Conservation (phyloP, 768 basidiomycete genomes). For the Mycena belliarum region DNA sequence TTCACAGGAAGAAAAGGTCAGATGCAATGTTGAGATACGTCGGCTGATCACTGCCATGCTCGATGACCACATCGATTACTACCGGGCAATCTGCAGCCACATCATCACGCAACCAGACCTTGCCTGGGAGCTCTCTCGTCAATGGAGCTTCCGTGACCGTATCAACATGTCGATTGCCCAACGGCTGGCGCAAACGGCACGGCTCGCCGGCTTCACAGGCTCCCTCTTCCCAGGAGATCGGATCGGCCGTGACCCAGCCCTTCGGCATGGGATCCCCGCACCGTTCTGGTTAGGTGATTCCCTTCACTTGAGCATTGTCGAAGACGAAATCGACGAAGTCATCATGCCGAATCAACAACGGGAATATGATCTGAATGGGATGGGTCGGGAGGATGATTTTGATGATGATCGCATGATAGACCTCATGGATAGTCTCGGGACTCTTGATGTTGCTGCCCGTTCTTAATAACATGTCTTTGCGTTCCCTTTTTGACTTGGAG, state of each 20-base stretch:
- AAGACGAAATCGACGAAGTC: not conserved
- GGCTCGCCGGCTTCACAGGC: not conserved
- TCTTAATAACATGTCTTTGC: too few relatives aligned
- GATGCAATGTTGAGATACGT: constrained; percentile 33
- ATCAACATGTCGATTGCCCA: not conserved
- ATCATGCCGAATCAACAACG: not conserved
- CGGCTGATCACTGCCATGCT: constrained; percentile 28
- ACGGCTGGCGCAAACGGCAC: not conserved
- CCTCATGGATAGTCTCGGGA: not conserved
- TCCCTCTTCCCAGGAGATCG: not conserved
- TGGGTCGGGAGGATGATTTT: not conserved
- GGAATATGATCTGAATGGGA: not conserved
- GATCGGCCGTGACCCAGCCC: not conserved
- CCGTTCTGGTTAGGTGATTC: not conserved
- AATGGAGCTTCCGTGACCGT: not conserved
- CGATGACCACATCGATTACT: constrained; percentile 23
- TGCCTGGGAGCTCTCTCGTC: not conserved
- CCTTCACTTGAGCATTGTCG: not conserved
- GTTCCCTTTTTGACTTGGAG: too few relatives aligned
- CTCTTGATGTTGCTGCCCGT: not conserved
- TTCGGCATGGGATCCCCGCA: not conserved
- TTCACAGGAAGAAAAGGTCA: constrained; percentile 32
- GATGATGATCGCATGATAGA: not conserved
- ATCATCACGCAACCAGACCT: not conserved
- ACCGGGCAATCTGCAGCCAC: not conserved